Base-by-base conservation (phyloP, 768 basidiomycete species). In the Tylopilus sp. region DNA sequence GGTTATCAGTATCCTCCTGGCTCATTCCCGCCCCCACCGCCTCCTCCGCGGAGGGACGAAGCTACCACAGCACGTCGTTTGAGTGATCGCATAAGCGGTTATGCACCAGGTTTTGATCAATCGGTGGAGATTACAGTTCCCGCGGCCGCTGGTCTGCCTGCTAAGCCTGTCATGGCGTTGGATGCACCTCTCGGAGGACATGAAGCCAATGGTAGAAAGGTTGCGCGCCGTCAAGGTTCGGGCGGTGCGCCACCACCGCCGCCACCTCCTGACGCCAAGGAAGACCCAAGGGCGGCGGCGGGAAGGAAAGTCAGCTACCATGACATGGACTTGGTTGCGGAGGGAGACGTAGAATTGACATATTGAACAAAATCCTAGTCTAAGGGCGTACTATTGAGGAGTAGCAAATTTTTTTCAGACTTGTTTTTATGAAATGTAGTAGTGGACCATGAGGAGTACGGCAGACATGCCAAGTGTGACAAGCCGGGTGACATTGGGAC, bases 291-390 rank as follows among this genome's bases (percentile, higher is more conserved):
- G 36, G 91, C 95, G 25, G 86, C 88, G 28, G 88, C 85, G 30
- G 91, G 91, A 40, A 88, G 85, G 71, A 82, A 90, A 69, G 83
- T 98, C 49, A 93, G 90, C 72, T 98, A 98, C 65, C 86, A 92
- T 66, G 95, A 98, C 71, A 90, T 97, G 85, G 95, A 98, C 74
- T 74, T 88, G 67, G 90, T 92, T 58, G 89, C 91, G 25, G 89
- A 89, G 77, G 86, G 80, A 35, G 85, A 82, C 68, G 80, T 81
- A 62, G 82, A 84, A 64, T 66, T 84, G 61, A 69, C 70, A 26
- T 73, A 73, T 50, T 73, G 54, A 71, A 11, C 38, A 21, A 39
- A 48, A 52, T n/a, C 56, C 55, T 65, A 67, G 47, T 45, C 44
- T 68, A 64, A 42, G 47, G 55, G 43, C 53, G 25, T 41, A 55